phyloP scores from a whole-genome alignment of 495 filamentous ascomycete genomes.

The Neurospora pannonica region DNA sequence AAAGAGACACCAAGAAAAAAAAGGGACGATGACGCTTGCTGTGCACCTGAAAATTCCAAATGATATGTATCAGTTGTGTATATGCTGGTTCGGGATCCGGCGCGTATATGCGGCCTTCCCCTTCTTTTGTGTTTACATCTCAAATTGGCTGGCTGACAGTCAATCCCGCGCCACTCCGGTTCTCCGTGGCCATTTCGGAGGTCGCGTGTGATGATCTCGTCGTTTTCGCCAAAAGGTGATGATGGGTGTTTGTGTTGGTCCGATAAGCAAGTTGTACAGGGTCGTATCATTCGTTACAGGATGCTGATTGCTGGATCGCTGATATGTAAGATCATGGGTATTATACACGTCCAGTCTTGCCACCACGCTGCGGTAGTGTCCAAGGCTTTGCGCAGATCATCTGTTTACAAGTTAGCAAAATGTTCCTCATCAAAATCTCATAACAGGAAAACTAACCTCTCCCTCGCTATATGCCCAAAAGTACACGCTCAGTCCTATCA shows the following conservation, averaged over 20 bases:
- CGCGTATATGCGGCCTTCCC: background rate
- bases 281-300: background rate
- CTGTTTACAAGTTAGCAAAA: slow-evolving; percentile 18
- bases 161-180: background rate
- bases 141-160: background rate
- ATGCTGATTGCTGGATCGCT: background rate
- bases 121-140: background rate
- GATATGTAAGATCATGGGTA: background rate
- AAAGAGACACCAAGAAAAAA: background rate
- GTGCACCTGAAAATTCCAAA: background rate
- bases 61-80: background rate
- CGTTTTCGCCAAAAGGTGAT: background rate
- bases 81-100: background rate
- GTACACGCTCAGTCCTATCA: slow-evolving; percentile 78
- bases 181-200: background rate
- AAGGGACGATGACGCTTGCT: background rate
- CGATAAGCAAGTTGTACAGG: background rate
- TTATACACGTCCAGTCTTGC: slow-evolving; percentile 27
- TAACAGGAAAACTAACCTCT: slow-evolving; percentile 43
- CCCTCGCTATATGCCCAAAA: slow-evolving; percentile 97
- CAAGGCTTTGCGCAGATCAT: slow-evolving; percentile 44
- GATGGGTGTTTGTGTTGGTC: background rate
- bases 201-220: background rate
- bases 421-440: background rate
- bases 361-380: slow-evolving; percentile 39